Evolutionary conservation across 352 stramenopile species (phyloP).

Genomic region (Phytophthora brassicae): DNA sequence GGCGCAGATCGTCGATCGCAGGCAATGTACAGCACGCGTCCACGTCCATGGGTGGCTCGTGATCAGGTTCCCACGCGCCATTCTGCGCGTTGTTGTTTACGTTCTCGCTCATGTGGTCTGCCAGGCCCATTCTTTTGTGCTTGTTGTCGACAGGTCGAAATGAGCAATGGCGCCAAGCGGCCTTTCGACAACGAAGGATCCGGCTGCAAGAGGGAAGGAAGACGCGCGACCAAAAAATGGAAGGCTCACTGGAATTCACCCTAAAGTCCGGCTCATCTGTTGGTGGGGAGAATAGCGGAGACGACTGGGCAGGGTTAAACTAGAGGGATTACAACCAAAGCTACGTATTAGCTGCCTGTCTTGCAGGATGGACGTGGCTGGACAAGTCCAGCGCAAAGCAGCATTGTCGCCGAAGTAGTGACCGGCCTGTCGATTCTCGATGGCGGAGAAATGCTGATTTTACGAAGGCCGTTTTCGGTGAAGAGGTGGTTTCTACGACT

Average conservation of each 20-base stretch:
- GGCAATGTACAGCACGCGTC: constrained; percentile 14
- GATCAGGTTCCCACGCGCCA: constrained; percentile 35
- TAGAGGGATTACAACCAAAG: too few species aligned
- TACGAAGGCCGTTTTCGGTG: constrained; percentile 2
- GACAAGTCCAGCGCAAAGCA: background rate
- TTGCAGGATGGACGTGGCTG: too few species aligned
- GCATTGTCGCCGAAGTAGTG: background rate
- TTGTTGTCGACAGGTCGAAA: background rate
- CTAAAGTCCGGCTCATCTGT: background rate
- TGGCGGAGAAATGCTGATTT: background rate
- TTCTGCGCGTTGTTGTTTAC: constrained; percentile 20
- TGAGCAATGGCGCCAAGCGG: background rate
- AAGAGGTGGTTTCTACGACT: background rate
- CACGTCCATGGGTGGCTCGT: constrained; percentile 25
- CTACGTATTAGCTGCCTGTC: too few species aligned
- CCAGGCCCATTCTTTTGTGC: constrained; percentile 19
- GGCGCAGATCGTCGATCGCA: constrained; percentile 10
- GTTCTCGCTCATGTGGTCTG: constrained; percentile 37
- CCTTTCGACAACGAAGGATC: background rate
- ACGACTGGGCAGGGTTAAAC: background rate
- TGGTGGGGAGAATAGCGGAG: background rate
- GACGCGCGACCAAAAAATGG: constrained; percentile 5
- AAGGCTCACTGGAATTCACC: constrained; percentile 3
- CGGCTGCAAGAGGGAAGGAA: background rate
- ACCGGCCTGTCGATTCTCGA: constrained; percentile 6